A percentile compares a stretch with the other conserved stretches of the same genome.
phyloP scores from a whole-genome alignment of 192 early-diverging fungal species.

The Jimgerdemannia flammicorona region DNA sequence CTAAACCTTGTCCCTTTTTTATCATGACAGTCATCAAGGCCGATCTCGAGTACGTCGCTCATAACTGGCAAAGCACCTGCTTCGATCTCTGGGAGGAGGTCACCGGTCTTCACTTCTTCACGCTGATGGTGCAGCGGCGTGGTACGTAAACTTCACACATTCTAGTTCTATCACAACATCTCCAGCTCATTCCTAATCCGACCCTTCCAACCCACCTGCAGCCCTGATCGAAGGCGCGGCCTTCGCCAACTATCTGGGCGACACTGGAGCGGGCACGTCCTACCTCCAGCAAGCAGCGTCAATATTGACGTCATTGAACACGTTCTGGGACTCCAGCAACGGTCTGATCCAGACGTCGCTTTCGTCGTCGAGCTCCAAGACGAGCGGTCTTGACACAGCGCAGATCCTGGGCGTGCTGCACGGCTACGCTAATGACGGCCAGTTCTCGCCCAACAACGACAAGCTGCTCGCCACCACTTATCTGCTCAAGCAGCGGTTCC shows the following conservation, averaged over 20 bases:
- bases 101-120: slow-evolving; percentile 67
- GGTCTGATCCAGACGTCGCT: slow-evolving; percentile 23
- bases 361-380: slow-evolving; percentile 39
- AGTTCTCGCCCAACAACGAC: slow-evolving; percentile 18
- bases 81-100: slow-evolving; percentile 83
- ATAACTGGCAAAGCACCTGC: slow-evolving; percentile 35
- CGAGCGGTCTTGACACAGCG: slow-evolving; percentile 53
- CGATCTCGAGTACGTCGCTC: slow-evolving; percentile 62
- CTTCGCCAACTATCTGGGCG: slow-evolving; percentile 38
- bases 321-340: slow-evolving; percentile 37
- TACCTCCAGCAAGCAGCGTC: slow-evolving; percentile 30
- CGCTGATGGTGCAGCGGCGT: slow-evolving; percentile 53
- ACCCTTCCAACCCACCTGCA: too few relatives aligned
- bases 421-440: slow-evolving; percentile 23
- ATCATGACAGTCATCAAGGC: slow-evolving; percentile 28
- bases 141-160: too few relatives aligned
- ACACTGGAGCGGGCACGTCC: slow-evolving; percentile 24
- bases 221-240: slow-evolving; percentile 53
- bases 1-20: too few relatives aligned
- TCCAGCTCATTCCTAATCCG: too few relatives aligned
- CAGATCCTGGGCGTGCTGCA: slow-evolving; percentile 57
- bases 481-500: slow-evolving; percentile 21
- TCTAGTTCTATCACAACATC: too few relatives aligned
- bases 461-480: slow-evolving; percentile 30
- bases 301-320: slow-evolving; percentile 27